phyloP scores from a whole-genome alignment of 116 monocot genomes.

The Trichopus zeylanicus region DNA sequence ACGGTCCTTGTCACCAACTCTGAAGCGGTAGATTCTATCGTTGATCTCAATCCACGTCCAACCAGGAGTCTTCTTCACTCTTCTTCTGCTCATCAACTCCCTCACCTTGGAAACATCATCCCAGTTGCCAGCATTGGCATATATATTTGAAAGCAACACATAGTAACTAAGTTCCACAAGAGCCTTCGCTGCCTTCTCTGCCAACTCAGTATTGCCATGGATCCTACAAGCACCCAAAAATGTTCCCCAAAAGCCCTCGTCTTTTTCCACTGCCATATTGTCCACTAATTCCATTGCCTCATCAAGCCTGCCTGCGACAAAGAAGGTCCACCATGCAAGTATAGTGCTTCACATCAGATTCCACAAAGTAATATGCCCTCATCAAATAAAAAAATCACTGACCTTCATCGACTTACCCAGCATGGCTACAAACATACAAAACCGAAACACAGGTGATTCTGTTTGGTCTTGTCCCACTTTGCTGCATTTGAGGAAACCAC shows the following conservation, averaged over 20 bases:
- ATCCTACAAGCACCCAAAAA: slow-evolving; percentile 22
- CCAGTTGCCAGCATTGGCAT: slow-evolving; percentile 14
- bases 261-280: slow-evolving; percentile 10
- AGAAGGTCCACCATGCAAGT: slow-evolving; percentile 26
- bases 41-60: slow-evolving; percentile 24
- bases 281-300: slow-evolving; percentile 15
- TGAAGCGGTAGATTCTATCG: slow-evolving; percentile 5
- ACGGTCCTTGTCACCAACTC: slow-evolving; percentile 13
- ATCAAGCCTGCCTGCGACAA: slow-evolving; percentile 13
- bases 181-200: slow-evolving; percentile 14
- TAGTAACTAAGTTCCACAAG: slow-evolving; percentile 20
- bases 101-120: slow-evolving; percentile 18
- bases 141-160: slow-evolving; percentile 24
- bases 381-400: slow-evolving; percentile 7
- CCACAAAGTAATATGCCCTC: slow-evolving; percentile 6
- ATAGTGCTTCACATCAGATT: slow-evolving; percentile 21
- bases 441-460: slow-evolving; percentile 17
- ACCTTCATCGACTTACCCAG: slow-evolving; percentile 15
- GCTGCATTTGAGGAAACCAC: slow-evolving; percentile 13
- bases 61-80: slow-evolving; percentile 19
- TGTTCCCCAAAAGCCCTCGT: slow-evolving; percentile 23
- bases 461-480: slow-evolving; percentile 12
- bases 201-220: slow-evolving; percentile 10
- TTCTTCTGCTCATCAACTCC: slow-evolving; percentile 7
- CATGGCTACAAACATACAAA: slow-evolving; percentile 20